Base-by-base conservation (phyloP, 2,329 filamentous ascomycete species). In the Penicillium rolfsii region DNA sequence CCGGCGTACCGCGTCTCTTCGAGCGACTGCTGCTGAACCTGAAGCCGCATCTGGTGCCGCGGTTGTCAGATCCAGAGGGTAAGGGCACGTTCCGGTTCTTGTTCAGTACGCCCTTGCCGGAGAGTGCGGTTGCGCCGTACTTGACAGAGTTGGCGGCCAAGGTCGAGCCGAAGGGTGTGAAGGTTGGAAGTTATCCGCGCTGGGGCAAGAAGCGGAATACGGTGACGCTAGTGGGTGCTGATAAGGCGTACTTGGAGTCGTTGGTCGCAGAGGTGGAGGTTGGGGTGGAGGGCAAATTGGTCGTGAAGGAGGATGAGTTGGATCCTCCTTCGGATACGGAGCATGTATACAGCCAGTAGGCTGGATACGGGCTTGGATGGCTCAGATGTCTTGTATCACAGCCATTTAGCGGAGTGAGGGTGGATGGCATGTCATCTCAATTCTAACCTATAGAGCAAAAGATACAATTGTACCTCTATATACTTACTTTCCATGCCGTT, bases 121-220 rank as follows among this genome's bases (percentile, higher is more conserved):
- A 99, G 82, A 97, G 93, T 76, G 85, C 85, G 19, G 87, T 97
- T 35, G 94, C 95, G 12, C 85, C 83, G 19, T 97, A 91, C 74
- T 81, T 99, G 71, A 94, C 92, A 0, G 85, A 91, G 66, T 80
- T 98, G 64, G 91, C 93, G 4, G 84, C 81, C 30, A 86, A 86
- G 74, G 90, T 93, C 24, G 89, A 87, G 74, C 80, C 87, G 0
- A 87, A 85, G 71, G 93, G 92, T 3, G 85, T 98, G 71, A 98
- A 98, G 80, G 92, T 98, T 16, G 95, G 95, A 50, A 96, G 91
- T 77, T 98, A 99, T 77, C 95, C 95, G 38, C 83, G 92, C 58
- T 97, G 93, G 93, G 91, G 90, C 5, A 94, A 91, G 82, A 87
- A 87, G 71, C 84, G 84, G 64, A 98, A 98, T 77, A 95, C 93